Conservation (phyloP, 148 eudicot genomes). For the Amaranthus cruentus region DNA sequence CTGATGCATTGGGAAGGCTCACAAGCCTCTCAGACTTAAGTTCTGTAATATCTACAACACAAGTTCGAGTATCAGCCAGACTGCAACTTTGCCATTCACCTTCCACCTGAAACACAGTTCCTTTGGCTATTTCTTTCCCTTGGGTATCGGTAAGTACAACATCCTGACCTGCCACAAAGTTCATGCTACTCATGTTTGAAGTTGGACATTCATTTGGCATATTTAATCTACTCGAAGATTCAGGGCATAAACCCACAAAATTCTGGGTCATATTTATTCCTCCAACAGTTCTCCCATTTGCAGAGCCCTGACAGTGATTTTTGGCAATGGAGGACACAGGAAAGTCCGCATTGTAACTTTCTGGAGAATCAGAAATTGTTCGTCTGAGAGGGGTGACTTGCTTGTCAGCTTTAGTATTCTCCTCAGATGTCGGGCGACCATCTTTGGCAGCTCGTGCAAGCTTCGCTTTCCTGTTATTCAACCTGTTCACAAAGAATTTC, state of each 20-base stretch:
- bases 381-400: constrained; percentile 33
- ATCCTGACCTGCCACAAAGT: constrained; percentile 51
- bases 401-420: constrained; percentile 36
- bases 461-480: constrained; percentile 88
- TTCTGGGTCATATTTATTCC: constrained; percentile 23
- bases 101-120: constrained; percentile 57
- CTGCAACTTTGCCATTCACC: constrained; percentile 57
- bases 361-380: constrained; percentile 37
- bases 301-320: constrained; percentile 16
- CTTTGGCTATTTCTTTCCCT: constrained; percentile 68
- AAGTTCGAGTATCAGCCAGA: constrained; percentile 50
- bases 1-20: constrained; percentile 50
- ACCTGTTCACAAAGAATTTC: constrained; percentile 38
- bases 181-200: constrained; percentile 20
- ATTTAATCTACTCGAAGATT: constrained; percentile 10
- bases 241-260: constrained; percentile 18
- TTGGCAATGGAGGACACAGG: constrained; percentile 26
- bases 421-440: constrained; percentile 44
- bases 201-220: constrained; percentile 16
- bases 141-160: constrained; percentile 50
- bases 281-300: constrained; percentile 17
- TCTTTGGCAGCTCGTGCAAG: constrained; percentile 81
- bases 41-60: constrained; percentile 70
- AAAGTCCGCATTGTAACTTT: constrained; percentile 27
- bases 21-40: constrained; percentile 40